Evolutionary conservation across 163 green algal species (phyloP).

Genomic region (Dunaliella salina): DNA sequence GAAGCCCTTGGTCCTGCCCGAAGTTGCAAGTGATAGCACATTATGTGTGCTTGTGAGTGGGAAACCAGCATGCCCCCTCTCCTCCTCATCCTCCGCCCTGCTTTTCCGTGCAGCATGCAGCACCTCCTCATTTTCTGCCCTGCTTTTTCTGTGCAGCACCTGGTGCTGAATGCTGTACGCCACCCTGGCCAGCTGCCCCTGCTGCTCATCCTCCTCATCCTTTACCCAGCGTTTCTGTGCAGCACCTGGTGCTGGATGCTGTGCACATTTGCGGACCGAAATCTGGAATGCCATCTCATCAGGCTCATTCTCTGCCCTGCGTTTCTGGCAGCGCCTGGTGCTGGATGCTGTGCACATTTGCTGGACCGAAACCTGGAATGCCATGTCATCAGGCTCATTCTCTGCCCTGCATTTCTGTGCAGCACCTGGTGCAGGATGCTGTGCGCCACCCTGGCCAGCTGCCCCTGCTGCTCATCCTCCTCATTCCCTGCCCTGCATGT

Average conservation of each 20-base stretch:
- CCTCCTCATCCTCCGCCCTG: no score
- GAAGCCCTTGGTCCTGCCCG: no score
- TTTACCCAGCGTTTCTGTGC: no score
- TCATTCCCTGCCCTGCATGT: not conserved
- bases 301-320: no score
- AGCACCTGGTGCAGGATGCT: constrained; percentile 1
- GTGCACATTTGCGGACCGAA: no score
- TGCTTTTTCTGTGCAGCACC: not conserved
- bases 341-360: not conserved
- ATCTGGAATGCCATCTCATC: no score
- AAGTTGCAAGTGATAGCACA: no score
- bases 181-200: not conserved
- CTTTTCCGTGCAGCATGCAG: not conserved
- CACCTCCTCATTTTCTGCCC: not conserved
- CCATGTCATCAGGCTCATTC: no score
- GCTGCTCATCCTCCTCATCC: no score
- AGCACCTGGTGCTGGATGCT: not conserved
- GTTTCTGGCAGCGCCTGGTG: not conserved
- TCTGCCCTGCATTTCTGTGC: not conserved
- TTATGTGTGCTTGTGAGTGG: no score
- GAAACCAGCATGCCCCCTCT: no score
- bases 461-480: constrained; percentile 5
- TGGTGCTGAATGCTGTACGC: not conserved
- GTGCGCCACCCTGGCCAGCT: not conserved
- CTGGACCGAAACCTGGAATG: no score